phyloP scores from a whole-genome alignment of 495 filamentous ascomycete genomes.

The Penicillium coprophilum region DNA sequence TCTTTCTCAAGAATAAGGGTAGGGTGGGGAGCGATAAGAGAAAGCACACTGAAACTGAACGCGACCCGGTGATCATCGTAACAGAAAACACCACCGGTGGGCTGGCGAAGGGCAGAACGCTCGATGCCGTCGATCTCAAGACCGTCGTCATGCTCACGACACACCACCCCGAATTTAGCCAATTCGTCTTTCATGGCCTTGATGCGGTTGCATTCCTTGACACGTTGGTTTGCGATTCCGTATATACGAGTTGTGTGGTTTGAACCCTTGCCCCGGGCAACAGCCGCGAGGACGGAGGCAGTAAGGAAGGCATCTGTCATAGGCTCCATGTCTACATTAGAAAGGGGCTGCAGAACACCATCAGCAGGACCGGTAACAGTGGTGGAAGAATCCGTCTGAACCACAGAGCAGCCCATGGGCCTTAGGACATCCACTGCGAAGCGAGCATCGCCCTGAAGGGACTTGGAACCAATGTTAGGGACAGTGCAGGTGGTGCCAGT shows the following conservation, averaged over 20 bases:
- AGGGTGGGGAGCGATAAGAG: conserved; percentile 68
- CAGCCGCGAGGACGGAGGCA: conserved; percentile 88
- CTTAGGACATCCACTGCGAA: conserved; percentile 89
- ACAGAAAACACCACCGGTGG: conserved; percentile 74
- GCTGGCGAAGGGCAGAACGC: conserved; percentile 56
- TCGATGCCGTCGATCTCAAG: conserved; percentile 79
- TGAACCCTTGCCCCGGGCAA: conserved; percentile 61
- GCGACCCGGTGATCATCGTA: conserved; percentile 98
- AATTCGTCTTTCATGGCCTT: conserved; percentile 94
- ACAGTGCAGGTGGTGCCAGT: conserved; percentile 93
- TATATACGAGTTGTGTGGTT: conserved; percentile 74
- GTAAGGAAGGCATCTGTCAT: conserved; percentile 99
- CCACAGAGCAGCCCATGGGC: conserved; percentile 91
- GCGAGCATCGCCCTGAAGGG: conserved; percentile 91
- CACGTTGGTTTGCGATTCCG: conserved; percentile 97
- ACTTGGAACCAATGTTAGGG: conserved; percentile 89
- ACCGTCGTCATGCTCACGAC: conserved; percentile 86
- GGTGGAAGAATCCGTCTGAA: conserved; percentile 81
- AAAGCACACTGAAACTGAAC: conserved; percentile 96
- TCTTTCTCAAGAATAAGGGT: conserved; percentile 84
- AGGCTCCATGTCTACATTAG: conserved; percentile 93
- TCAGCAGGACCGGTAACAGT: conserved; percentile 85
- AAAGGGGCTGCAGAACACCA: conserved; percentile 67
- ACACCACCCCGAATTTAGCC: conserved; percentile 90
- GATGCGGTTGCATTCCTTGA: conserved; percentile 98